Conservation (phyloP, 306 rosid genomes). For the Pachyrhizus erosus region DNA sequence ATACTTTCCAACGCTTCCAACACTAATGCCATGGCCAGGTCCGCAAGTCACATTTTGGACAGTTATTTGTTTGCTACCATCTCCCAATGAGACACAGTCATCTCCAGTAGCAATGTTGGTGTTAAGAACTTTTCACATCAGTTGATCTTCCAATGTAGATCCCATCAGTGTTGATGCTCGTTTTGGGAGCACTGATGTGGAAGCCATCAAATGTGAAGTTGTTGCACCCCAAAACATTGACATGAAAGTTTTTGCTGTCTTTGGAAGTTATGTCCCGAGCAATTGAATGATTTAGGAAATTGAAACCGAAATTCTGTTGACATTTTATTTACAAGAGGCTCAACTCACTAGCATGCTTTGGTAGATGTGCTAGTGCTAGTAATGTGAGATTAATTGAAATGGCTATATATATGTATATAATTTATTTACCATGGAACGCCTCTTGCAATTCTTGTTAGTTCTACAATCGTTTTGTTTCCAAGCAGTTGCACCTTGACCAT, state of each 20-base stretch:
- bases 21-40: constrained; percentile 2
- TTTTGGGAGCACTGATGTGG: not conserved
- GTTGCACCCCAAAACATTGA: not conserved
- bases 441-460: not conserved
- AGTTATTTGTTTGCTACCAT: not conserved
- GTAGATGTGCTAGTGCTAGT: not conserved
- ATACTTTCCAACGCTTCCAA: not conserved
- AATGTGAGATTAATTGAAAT: not conserved
- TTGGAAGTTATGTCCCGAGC: not conserved
- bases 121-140: not conserved
- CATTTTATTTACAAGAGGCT: not conserved
- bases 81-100: not conserved
- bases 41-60: not conserved
- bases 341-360: not conserved
- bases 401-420: not conserved
- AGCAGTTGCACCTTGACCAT: not conserved
- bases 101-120: not conserved
- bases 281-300: not conserved
- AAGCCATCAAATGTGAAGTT: not conserved
- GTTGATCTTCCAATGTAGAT: not conserved
- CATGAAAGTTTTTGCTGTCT: not conserved
- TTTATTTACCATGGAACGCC: not conserved
- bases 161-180: not conserved
- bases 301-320: not conserved
- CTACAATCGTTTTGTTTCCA: not conserved